These are phyloP conservation scores for Ustilago tritici DNA, from an alignment of 1,284 basidiomycete genomes.

Conservation along the genomic window DNA sequence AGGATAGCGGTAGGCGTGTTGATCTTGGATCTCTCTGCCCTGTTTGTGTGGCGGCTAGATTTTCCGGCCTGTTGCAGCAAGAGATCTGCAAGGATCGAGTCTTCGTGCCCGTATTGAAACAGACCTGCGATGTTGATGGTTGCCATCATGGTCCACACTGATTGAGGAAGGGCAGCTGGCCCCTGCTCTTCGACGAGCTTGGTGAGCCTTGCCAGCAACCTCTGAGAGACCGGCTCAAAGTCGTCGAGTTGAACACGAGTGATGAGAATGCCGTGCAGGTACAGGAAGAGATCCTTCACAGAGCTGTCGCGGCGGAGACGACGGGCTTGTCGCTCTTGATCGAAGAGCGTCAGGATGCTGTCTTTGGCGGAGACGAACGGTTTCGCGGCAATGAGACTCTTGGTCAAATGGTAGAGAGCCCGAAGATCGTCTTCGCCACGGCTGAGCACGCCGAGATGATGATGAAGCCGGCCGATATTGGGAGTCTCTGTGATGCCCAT, in stretches of 20 bases:
- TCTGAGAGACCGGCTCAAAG: constrained; percentile 82
- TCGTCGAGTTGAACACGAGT: constrained; percentile 93
- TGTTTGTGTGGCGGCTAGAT: constrained; percentile 40
- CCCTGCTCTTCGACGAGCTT: constrained; percentile 24
- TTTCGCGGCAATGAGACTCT: constrained; percentile 78
- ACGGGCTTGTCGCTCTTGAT: constrained; percentile 75
- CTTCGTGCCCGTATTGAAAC: constrained; percentile 87
- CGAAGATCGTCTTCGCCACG: constrained; percentile 81
- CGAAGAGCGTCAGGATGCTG: constrained; percentile 86
- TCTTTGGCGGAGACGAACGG: constrained; percentile 88
- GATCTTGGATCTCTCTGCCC: constrained; percentile 71
- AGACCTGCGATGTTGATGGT: constrained; percentile 83
- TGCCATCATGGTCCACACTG: constrained; percentile 96
- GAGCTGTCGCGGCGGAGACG: constrained; percentile 77
- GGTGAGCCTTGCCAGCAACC: constrained; percentile 83
- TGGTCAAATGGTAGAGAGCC: constrained; percentile 91
- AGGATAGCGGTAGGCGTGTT: constrained; percentile 56
- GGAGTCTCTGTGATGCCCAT: constrained; percentile 87
- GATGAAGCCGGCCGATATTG: constrained; percentile 89
- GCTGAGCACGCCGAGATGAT: constrained; percentile 90
- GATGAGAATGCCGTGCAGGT: constrained; percentile 94
- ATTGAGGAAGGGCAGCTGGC: constrained; percentile 72
- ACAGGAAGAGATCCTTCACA: constrained; percentile 85
- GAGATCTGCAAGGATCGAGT: constrained; percentile 75
- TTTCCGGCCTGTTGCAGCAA: constrained; percentile 29